Conservation (phyloP, 352 stramenopile species). For the Sclerospora graminicola region DNA sequence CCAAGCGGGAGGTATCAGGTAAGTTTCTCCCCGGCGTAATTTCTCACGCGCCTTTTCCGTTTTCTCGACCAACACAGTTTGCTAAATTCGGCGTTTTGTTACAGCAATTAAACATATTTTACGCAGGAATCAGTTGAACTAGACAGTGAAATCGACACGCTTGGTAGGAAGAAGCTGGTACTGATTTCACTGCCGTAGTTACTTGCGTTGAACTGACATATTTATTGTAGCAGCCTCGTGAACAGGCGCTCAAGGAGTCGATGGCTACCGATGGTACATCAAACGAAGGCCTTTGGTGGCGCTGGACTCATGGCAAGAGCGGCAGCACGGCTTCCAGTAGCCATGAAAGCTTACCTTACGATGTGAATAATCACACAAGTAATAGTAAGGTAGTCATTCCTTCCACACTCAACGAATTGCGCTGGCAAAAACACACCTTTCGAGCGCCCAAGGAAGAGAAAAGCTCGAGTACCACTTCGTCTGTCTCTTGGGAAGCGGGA, state of each 20-base stretch:
- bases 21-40: background rate
- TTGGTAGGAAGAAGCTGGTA: too few relatives aligned
- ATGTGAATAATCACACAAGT: conserved; percentile 19
- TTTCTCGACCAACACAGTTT: too few relatives aligned
- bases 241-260: conserved; percentile 20
- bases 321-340: conserved; percentile 25
- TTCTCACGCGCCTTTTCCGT: too few relatives aligned
- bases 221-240: too few relatives aligned
- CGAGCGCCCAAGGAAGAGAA: conserved; percentile 13
- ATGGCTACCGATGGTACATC: conserved; percentile 20
- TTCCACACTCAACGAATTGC: conserved; percentile 19
- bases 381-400: conserved; percentile 13
- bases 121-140: too few relatives aligned
- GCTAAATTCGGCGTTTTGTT: too few relatives aligned
- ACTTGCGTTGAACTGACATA: too few relatives aligned
- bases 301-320: conserved; percentile 67
- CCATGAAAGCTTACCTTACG: conserved; percentile 5
- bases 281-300: conserved; percentile 52
- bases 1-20: conserved; percentile 13
- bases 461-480: background rate
- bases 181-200: too few relatives aligned
- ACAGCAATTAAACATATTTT: too few relatives aligned
- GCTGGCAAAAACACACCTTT: conserved; percentile 38
- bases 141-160: too few relatives aligned
- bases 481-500: conserved; percentile 6